These are phyloP conservation scores for Candida sanyaensis DNA, from an alignment of 1,139 yeast species.

Conservation along the genomic window DNA sequence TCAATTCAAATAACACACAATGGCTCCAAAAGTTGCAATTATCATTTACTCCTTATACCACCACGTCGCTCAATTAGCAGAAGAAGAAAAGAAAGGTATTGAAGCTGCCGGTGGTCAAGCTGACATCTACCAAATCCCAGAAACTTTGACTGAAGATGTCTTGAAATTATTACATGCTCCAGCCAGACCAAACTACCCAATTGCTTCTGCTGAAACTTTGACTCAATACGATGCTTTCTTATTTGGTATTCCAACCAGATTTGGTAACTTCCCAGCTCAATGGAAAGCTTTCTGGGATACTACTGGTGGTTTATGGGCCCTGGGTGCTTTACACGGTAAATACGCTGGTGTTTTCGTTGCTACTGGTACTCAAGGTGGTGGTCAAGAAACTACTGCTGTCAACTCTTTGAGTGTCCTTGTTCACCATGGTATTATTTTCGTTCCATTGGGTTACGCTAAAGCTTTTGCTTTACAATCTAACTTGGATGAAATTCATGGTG, in stretches of 20 bases:
- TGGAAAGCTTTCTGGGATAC: conserved; percentile 80
- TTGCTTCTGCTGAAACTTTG: conserved; percentile 63
- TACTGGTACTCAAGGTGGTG: conserved; percentile 85
- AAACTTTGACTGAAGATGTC: conserved; percentile 70
- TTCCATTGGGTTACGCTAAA: conserved; percentile 78
- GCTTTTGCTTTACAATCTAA: conserved; percentile 59
- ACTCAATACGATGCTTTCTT: conserved; percentile 70
- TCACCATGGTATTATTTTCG: conserved; percentile 79
- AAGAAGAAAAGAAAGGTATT: conserved; percentile 69
- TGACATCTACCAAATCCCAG: conserved; percentile 75
- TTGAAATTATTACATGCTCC: conserved; percentile 62
- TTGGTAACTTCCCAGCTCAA: conserved; percentile 81
- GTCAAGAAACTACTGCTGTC: conserved; percentile 71
- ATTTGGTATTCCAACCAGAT: conserved; percentile 85
- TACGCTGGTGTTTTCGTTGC: conserved; percentile 75
- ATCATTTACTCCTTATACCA: conserved; percentile 83
- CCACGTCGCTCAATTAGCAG: conserved; percentile 70
- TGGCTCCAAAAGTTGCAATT: conserved; percentile 50
- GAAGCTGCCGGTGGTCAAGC: conserved; percentile 75
- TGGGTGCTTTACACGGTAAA: conserved; percentile 74
- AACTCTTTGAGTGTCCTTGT: conserved; percentile 67
- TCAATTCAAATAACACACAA: conserved; percentile 11
- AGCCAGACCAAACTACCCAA: conserved; percentile 66
- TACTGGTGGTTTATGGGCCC: conserved; percentile 83
- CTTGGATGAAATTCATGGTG: conserved; percentile 75